These are phyloP conservation scores for Rhododendron simsii DNA, from an alignment of 148 eudicot species.

Conservation along the genomic window DNA sequence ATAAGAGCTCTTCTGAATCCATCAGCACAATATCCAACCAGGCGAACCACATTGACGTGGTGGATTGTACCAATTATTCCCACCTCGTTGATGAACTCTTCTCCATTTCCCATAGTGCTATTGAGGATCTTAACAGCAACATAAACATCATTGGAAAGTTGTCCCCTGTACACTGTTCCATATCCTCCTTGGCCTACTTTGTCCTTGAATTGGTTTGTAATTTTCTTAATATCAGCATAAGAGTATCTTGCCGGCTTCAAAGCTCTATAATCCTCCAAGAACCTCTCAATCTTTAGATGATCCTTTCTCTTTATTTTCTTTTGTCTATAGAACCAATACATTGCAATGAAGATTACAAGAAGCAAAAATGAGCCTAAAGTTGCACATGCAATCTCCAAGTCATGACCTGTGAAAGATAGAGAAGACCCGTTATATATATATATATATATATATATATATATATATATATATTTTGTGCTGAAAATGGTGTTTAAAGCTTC, in stretches of 20 bases:
- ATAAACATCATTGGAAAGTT: slow-evolving; percentile 22
- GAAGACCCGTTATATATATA: too few relatives aligned
- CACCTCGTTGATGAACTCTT: slow-evolving; percentile 29
- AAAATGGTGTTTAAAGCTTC: too few relatives aligned
- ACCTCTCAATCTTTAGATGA: slow-evolving; percentile 8
- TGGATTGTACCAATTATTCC: neutral
- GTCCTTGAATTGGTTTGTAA: slow-evolving; percentile 10
- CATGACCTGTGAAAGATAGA: neutral
- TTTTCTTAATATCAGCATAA: slow-evolving; percentile 17
- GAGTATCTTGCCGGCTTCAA: slow-evolving; percentile 21
- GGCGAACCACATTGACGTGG: slow-evolving; percentile 25
- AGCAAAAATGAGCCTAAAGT: too few relatives aligned
- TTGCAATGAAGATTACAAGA: neutral
- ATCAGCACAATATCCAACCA: slow-evolving; percentile 31
- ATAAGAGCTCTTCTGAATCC: slow-evolving; percentile 25
- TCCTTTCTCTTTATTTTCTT: slow-evolving; percentile 11
- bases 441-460: too few relatives aligned
- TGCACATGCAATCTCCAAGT: too few relatives aligned
- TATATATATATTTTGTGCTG: too few relatives aligned
- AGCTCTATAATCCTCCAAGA: slow-evolving; percentile 25
- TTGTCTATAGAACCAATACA: neutral
- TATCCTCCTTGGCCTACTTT: slow-evolving; percentile 25
- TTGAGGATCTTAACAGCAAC: slow-evolving; percentile 32
- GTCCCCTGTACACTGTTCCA: slow-evolving; percentile 28
- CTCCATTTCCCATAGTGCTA: slow-evolving; percentile 15